Conservation (phyloP, 1,284 basidiomycete species). For the Takashimella koratensis region DNA sequence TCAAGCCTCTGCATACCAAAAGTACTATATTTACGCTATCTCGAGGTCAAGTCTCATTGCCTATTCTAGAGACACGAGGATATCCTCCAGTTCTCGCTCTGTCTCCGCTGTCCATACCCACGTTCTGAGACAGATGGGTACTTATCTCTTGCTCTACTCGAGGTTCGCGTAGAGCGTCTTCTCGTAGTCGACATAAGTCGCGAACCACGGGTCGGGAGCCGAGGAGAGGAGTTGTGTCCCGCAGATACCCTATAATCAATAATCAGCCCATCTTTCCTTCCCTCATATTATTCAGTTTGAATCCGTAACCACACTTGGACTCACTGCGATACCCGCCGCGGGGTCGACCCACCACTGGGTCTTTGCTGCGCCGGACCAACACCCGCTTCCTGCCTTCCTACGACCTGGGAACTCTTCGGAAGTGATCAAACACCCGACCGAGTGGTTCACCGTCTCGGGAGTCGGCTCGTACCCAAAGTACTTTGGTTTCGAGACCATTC, state of each 20-base stretch:
- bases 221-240: conserved; percentile 24
- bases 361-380: conserved; percentile 30
- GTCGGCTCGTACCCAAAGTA: background rate
- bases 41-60: too few relatives aligned
- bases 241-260: conserved; percentile 15
- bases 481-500: background rate
- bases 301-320: conserved; percentile 1
- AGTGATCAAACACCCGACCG: conserved; percentile 16
- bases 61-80: too few relatives aligned
- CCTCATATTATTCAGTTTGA: background rate
- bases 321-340: conserved; percentile 24
- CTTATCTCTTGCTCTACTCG: too few relatives aligned
- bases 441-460: conserved; percentile 10
- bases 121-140: too few relatives aligned
- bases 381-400: conserved; percentile 23
- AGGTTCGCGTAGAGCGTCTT: conserved; percentile 30
- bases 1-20: too few relatives aligned
- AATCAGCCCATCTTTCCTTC: background rate
- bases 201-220: conserved; percentile 18
- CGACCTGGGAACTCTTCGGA: conserved; percentile 13
- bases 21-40: too few relatives aligned
- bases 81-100: too few relatives aligned
- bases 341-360: conserved; percentile 38
- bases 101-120: too few relatives aligned
- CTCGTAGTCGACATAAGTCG: conserved; percentile 31